phyloP scores from a whole-genome alignment of 2,329 filamentous ascomycete genomes.

The Grosmannia penicillata region DNA sequence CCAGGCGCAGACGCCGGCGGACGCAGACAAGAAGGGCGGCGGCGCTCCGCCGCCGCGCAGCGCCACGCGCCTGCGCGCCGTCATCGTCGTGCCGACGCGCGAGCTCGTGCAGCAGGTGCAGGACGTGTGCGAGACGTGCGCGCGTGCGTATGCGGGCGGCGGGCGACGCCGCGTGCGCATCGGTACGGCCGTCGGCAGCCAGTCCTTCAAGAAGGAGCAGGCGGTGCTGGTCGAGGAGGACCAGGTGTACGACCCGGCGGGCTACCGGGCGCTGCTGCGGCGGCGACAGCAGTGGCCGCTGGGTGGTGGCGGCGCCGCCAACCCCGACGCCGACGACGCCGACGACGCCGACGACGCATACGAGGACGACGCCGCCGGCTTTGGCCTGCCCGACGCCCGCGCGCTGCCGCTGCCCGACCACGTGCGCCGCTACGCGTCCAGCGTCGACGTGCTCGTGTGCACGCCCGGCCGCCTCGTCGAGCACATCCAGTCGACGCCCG shows the following conservation, averaged over 20 bases:
- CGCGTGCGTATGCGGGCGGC: constrained; percentile 45
- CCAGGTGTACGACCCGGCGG: constrained; percentile 48
- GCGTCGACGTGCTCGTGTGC: constrained; percentile 77
- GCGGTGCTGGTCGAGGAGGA: constrained; percentile 28
- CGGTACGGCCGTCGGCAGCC: constrained; percentile 69
- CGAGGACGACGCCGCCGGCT: constrained; percentile 19
- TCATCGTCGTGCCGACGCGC: constrained; percentile 82
- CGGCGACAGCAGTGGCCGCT: constrained; percentile 23
- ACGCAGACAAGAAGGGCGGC: no score
- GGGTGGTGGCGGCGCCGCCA: constrained; percentile 3
- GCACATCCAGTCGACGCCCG: constrained; percentile 69
- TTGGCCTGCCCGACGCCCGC: constrained; percentile 12
- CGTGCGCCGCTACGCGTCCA: constrained; percentile 50
- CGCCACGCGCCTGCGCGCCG: constrained; percentile 54
- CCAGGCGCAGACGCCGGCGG: constrained; percentile 22
- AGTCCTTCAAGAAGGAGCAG: constrained; percentile 54
- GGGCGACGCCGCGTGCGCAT: constrained; percentile 53
- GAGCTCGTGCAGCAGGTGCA: constrained; percentile 81
- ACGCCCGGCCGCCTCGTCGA: constrained; percentile 88
- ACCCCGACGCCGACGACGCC: constrained; percentile 26
- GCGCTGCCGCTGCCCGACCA: constrained; percentile 28
- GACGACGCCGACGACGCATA: constrained; percentile 7
- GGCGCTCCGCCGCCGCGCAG: neutral
- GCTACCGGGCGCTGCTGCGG: constrained; percentile 25
- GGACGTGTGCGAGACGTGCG: constrained; percentile 61